These are phyloP conservation scores for Scolecobasidium constrictum DNA, from an alignment of 2,329 filamentous ascomycete species.

Conservation along the genomic window DNA sequence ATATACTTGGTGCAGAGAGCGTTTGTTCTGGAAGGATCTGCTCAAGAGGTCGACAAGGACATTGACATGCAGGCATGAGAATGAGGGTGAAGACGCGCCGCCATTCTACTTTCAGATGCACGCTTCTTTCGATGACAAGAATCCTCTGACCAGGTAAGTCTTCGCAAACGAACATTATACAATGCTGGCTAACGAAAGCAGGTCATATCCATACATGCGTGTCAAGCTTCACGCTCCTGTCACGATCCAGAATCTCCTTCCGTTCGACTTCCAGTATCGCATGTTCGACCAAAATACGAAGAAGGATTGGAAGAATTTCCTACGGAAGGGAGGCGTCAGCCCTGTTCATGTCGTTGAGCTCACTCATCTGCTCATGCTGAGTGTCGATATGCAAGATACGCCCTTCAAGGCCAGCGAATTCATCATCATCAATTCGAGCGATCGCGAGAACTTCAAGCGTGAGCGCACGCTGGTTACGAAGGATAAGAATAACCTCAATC, in stretches of 20 bases:
- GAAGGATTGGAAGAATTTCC: conserved; percentile 98
- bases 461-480: conserved; percentile 73
- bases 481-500: conserved; percentile 67
- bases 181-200: too few relatives aligned
- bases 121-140: conserved; percentile 70
- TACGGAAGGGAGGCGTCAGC: conserved; percentile 91
- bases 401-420: conserved; percentile 93
- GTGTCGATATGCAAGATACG: conserved; percentile 93
- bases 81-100: conserved; percentile 54
- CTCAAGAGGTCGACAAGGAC: conserved; percentile 76
- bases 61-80: conserved; percentile 78
- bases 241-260: conserved; percentile 86
- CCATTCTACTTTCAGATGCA: conserved; percentile 97
- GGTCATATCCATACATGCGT: conserved; percentile 85
- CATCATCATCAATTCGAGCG: conserved; percentile 87
- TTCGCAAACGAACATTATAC: too few relatives aligned
- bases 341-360: conserved; percentile 95
- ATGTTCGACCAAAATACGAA: conserved; percentile 98
- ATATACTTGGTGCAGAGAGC: conserved; percentile 87
- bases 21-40: conserved; percentile 86
- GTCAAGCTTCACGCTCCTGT: conserved; percentile 85
- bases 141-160: conserved; percentile 63
- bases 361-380: conserved; percentile 83
- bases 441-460: conserved; percentile 76
- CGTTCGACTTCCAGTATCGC: conserved; percentile 97